These are phyloP conservation scores for Dillenia turbinata DNA, from an alignment of 164 flowering plant species.

Conservation along the genomic window DNA sequence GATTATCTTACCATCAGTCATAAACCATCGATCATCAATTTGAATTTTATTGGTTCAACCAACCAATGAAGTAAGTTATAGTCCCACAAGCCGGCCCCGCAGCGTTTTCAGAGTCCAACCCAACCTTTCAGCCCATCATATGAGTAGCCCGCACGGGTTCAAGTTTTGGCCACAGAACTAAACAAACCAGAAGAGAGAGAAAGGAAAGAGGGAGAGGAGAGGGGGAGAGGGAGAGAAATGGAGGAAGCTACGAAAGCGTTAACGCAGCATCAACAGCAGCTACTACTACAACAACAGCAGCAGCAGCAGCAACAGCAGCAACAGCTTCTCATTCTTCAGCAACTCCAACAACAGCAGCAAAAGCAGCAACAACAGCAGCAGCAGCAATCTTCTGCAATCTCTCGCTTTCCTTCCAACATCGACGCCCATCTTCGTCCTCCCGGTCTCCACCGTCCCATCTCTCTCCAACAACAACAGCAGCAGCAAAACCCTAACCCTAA, in stretches of 20 bases:
- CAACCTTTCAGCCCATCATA: no score
- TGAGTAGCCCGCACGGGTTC: no score
- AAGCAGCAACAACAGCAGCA: slow-evolving; percentile 43
- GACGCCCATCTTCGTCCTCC: slow-evolving; percentile 85
- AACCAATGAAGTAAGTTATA: no score
- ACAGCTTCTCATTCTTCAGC: slow-evolving; percentile 22
- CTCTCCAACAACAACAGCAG: slow-evolving; percentile 30
- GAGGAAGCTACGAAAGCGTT: slow-evolving; percentile 55
- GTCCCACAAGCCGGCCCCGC: no score
- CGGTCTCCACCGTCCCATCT: slow-evolving; percentile 40
- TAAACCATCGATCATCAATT: no score
- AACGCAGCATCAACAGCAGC: slow-evolving; percentile 48
- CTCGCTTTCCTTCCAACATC: slow-evolving; percentile 90
- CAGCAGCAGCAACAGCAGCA: slow-evolving; percentile 38
- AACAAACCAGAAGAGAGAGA: background rate
- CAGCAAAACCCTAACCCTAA: slow-evolving; percentile 19
- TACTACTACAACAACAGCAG: slow-evolving; percentile 20
- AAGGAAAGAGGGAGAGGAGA: slow-evolving; percentile 5
- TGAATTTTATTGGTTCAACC: no score
- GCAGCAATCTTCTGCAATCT: slow-evolving; percentile 56
- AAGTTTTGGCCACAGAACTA: no score
- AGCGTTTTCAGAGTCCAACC: no score
- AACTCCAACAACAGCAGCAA: slow-evolving; percentile 27
- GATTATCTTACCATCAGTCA: no score
- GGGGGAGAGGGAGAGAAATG: slow-evolving; percentile 9